Percentiles rank a stretch among this genome's conserved stretches.
These are phyloP conservation scores for Lathyrus tuberosus DNA, from an alignment of 306 rosid genomes.

Conservation along the genomic window DNA sequence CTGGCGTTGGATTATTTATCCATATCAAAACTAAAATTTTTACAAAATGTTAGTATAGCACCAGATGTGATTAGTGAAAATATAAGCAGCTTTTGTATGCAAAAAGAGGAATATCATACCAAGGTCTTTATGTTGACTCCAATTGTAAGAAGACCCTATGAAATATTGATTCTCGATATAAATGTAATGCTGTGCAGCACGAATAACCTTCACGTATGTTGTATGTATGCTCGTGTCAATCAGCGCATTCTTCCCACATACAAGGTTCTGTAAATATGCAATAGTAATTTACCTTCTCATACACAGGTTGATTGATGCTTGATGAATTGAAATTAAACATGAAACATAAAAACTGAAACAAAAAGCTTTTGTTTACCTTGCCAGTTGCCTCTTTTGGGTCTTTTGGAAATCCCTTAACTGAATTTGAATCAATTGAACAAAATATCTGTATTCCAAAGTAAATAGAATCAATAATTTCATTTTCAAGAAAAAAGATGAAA, in stretches of 20 bases:
- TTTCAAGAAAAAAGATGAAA: conserved; percentile 21
- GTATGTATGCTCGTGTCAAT: conserved; percentile 95
- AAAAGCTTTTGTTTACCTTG: conserved; percentile 61
- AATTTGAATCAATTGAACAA: conserved; percentile 92
- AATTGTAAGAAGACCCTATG: conserved; percentile 87
- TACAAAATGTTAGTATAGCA: not conserved
- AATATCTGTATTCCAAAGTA: conserved; percentile 66
- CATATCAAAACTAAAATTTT: conserved; percentile 1
- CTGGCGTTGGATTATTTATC: not conserved
- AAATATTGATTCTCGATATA: conserved; percentile 93
- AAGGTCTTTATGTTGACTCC: conserved; percentile 81
- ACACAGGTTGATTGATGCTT: conserved; percentile 10
- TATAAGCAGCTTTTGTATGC: not conserved
- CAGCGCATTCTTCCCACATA: conserved; percentile 85
- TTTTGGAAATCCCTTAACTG: conserved; percentile 86
- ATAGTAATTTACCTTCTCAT: conserved; percentile 35
- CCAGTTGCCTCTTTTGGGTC: conserved; percentile 81
- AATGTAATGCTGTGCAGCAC: conserved; percentile 81
- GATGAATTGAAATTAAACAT: conserved; percentile 24
- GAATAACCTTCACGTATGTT: conserved; percentile 85
- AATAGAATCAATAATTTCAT: conserved; percentile 31
- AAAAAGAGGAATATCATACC: conserved; percentile 49
- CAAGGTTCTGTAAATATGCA: conserved; percentile 66
- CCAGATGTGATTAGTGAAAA: not conserved
- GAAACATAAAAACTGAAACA: conserved; percentile 36